These are phyloP conservation scores for Debaryomyces psychrophilus DNA, from an alignment of 1,139 yeast genomes.

Conservation along the genomic window DNA sequence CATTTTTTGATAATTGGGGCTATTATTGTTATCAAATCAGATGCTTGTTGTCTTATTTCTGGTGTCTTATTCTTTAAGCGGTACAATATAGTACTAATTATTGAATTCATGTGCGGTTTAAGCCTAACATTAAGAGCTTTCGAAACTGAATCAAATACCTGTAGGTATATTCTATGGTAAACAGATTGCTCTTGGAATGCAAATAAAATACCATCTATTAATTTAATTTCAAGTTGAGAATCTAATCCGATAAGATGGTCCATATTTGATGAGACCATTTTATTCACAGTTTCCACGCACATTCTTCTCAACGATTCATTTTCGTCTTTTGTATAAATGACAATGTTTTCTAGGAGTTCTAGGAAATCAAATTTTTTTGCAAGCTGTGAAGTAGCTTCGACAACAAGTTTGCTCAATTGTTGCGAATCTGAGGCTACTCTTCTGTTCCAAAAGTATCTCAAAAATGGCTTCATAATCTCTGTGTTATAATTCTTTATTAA, in stretches of 20 bases:
- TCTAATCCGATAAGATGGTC: constrained; percentile 43
- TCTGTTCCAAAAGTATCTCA: constrained; percentile 78
- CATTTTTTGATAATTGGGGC: constrained; percentile 73
- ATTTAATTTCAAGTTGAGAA: constrained; percentile 55
- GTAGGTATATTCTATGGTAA: constrained; percentile 57
- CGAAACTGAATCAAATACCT: constrained; percentile 68
- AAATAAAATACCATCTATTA: constrained; percentile 81
- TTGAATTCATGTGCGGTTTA: constrained; percentile 74
- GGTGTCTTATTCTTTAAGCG: constrained; percentile 75
- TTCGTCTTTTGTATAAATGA: constrained; percentile 72
- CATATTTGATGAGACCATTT: constrained; percentile 30
- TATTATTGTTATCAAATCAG: constrained; percentile 70
- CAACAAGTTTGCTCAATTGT: constrained; percentile 58
- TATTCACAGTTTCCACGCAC: constrained; percentile 69
- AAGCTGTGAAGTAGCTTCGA: constrained; percentile 71
- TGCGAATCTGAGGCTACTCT: constrained; percentile 59
- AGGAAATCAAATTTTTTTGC: constrained; percentile 71
- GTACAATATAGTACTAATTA: constrained; percentile 73
- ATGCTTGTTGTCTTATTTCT: constrained; percentile 81
- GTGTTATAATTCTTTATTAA: constrained; percentile 32
- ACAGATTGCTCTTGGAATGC: constrained; percentile 80
- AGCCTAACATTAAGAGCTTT: constrained; percentile 70
- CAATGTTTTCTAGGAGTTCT: constrained; percentile 59
- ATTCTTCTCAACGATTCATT: constrained; percentile 78
- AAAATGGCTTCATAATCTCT: constrained; percentile 64